These are phyloP conservation scores for Globisporangium nunn DNA, from an alignment of 352 stramenopile species.

Conservation along the genomic window DNA sequence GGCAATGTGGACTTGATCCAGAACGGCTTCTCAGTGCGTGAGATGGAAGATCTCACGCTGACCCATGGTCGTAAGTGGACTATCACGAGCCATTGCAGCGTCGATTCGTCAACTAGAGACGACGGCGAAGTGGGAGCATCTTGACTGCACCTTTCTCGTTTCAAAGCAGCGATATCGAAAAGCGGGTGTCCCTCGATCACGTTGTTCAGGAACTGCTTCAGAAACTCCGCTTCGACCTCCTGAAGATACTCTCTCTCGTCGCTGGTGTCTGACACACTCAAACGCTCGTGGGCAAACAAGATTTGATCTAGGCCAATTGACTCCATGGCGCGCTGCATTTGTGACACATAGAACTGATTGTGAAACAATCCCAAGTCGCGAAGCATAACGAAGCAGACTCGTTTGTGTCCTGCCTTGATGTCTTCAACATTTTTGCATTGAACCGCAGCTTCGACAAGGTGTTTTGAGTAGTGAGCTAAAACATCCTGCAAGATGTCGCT, in stretches of 20 bases:
- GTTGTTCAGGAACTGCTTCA: constrained; percentile 9
- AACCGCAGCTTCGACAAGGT: background rate
- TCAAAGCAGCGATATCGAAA: background rate
- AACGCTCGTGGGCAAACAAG: constrained; percentile 8
- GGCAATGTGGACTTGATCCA: constrained; percentile 24
- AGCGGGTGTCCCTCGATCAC: constrained; percentile 8
- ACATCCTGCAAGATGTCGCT: constrained; percentile 2
- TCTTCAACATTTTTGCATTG: background rate
- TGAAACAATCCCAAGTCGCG: constrained; percentile 47
- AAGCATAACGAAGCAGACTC: constrained; percentile 30
- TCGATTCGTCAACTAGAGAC: background rate
- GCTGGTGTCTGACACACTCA: constrained; percentile 1
- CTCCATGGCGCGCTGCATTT: constrained; percentile 30
- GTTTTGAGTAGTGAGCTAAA: constrained; percentile 3
- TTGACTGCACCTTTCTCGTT: background rate
- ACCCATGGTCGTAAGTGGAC: constrained; percentile 5
- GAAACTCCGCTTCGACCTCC: constrained; percentile 1
- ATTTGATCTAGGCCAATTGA: constrained; percentile 4
- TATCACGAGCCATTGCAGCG: constrained; percentile 10
- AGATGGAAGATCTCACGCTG: background rate
- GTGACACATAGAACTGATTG: constrained; percentile 46
- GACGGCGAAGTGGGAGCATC: background rate
- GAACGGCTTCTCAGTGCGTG: background rate
- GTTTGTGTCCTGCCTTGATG: constrained; percentile 4
- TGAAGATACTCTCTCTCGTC: constrained; percentile 1